Evolutionary conservation across 495 filamentous ascomycete species (phyloP).

Genomic region (Wilcoxina mikolae): DNA sequence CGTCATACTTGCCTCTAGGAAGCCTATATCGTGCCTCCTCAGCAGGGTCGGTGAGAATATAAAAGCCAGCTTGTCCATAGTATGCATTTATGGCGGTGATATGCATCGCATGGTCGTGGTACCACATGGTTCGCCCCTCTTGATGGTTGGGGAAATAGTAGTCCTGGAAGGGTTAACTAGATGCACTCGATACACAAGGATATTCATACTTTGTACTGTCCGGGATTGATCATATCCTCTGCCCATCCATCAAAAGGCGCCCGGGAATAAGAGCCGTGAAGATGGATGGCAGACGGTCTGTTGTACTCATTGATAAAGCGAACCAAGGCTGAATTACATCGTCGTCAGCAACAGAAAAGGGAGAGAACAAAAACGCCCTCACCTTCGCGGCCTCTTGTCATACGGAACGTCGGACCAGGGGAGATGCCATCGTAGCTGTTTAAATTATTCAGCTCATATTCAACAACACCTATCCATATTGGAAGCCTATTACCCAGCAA

Average conservation of each 20-base stretch:
- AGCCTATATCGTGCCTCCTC: constrained; percentile 35
- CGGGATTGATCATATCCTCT: constrained; percentile 35
- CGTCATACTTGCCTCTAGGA: constrained; percentile 37
- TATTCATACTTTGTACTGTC: constrained; percentile 35
- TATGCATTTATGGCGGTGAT: constrained; percentile 40
- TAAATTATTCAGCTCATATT: too few relatives aligned
- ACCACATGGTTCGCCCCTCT: constrained; percentile 40
- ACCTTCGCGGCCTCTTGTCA: constrained; percentile 33
- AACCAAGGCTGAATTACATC: constrained; percentile 29
- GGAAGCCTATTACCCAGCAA: constrained; percentile 31
- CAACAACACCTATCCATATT: too few relatives aligned
- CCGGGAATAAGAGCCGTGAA: constrained; percentile 39
- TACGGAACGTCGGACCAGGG: constrained; percentile 38
- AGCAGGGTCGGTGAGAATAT: constrained; percentile 33
- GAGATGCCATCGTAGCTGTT: constrained; percentile 42
- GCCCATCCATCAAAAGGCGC: constrained; percentile 42
- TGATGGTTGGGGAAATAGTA: constrained; percentile 47
- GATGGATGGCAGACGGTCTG: constrained; percentile 34
- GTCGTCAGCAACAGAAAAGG: constrained; percentile 11
- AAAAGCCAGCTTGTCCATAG: constrained; percentile 39
- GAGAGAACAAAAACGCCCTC: not conserved
- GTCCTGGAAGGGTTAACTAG: constrained; percentile 25
- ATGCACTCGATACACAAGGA: not conserved
- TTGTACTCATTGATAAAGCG: constrained; percentile 39
- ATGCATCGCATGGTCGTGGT: constrained; percentile 40